Conservation (phyloP, 208 protist species). For the Eutreptiella sp. region DNA sequence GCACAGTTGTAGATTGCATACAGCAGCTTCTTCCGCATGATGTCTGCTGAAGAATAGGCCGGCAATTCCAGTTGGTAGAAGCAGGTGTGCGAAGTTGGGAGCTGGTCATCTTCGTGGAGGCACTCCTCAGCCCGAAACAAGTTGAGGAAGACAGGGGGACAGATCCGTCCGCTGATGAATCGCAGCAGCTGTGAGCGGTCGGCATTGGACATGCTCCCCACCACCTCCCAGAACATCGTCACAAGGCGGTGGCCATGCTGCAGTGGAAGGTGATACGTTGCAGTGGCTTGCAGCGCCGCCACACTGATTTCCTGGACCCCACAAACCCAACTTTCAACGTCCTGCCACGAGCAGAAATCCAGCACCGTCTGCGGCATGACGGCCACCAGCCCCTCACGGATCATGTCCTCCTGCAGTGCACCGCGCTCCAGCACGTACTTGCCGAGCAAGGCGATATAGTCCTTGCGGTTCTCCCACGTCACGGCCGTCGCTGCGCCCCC, state of each 20-base stretch:
- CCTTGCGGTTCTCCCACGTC: slow-evolving; percentile 55
- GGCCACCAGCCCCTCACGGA: slow-evolving; percentile 69
- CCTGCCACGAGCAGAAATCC: slow-evolving; percentile 64
- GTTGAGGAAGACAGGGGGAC: slow-evolving; percentile 71
- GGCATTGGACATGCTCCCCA: slow-evolving; percentile 68
- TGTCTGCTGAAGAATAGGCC: slow-evolving; percentile 81
- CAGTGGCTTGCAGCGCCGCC: slow-evolving; percentile 62
- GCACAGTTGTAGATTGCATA: slow-evolving; percentile 90
- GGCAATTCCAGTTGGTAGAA: slow-evolving; percentile 91
- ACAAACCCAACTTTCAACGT: slow-evolving; percentile 76
- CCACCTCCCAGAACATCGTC: slow-evolving; percentile 73
- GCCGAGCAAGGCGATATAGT: slow-evolving; percentile 66
- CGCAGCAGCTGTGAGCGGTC: slow-evolving; percentile 77
- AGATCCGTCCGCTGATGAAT: slow-evolving; percentile 76
- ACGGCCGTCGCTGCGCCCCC: slow-evolving; percentile 54
- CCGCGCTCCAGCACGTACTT: slow-evolving; percentile 65
- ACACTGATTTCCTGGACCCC: slow-evolving; percentile 75
- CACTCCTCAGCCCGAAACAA: slow-evolving; percentile 55
- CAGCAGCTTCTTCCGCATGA: slow-evolving; percentile 82
- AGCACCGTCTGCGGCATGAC: slow-evolving; percentile 74
- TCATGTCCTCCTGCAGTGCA: slow-evolving; percentile 54
- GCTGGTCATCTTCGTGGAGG: slow-evolving; percentile 64
- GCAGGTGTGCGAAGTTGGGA: slow-evolving; percentile 88
- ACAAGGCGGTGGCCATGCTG: slow-evolving; percentile 67
- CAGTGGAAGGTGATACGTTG: slow-evolving; percentile 71